phyloP scores from a whole-genome alignment of 192 early-diverging fungal species.

The Helicostylum pulchrum region DNA sequence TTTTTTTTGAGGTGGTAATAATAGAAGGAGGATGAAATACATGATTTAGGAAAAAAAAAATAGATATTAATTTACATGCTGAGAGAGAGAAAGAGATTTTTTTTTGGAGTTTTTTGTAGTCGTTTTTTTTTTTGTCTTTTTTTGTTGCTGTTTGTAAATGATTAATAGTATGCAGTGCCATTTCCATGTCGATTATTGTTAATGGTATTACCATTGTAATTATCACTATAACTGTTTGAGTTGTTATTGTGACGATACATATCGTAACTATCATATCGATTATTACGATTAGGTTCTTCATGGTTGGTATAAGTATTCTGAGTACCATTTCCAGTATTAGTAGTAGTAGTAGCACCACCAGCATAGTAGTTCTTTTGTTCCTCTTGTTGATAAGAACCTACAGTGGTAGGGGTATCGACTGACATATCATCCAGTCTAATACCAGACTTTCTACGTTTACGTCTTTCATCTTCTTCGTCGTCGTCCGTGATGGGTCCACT shows the following conservation, averaged over 20 bases:
- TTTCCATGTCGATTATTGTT: not conserved
- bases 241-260: constrained; percentile 10
- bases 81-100: not conserved
- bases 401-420: not conserved
- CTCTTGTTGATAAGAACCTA: not conserved
- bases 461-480: constrained; percentile 21
- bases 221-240: not conserved
- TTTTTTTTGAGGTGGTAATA: no score
- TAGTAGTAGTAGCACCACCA: not conserved
- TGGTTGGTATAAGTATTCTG: not conserved
- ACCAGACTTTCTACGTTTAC: constrained; percentile 23
- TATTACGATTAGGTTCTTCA: not conserved
- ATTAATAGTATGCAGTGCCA: constrained; percentile 15
- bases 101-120: not conserved
- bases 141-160: not conserved
- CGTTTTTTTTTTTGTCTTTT: not conserved
- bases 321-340: not conserved
- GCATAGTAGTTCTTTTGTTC: constrained; percentile 17
- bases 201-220: not conserved
- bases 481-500: constrained; percentile 2
- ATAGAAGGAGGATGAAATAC: not conserved
- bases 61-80: constrained; percentile 1
- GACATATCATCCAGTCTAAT: constrained; percentile 29
- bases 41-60: constrained; percentile 1
- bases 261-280: constrained; percentile 16